phyloP scores from a whole-genome alignment of 2,329 filamentous ascomycete species.

The Fusarium phyllophilum region DNA sequence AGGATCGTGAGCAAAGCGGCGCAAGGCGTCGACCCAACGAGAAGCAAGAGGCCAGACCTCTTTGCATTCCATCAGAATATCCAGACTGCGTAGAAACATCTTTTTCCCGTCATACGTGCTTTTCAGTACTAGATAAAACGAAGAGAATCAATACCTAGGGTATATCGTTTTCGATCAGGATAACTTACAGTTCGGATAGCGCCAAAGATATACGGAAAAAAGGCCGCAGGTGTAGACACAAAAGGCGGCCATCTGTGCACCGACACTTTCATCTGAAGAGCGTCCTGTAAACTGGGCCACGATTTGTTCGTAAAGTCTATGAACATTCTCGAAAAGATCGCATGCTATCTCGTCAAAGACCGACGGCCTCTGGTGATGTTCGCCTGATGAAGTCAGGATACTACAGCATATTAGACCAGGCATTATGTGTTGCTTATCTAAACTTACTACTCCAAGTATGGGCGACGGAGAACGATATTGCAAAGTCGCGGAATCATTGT shows the following conservation, averaged over 20 bases:
- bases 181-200: conserved; percentile 59
- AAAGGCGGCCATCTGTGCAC: conserved; percentile 65
- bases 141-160: conserved; percentile 11
- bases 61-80: conserved; percentile 59
- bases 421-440: neutral
- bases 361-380: conserved; percentile 49
- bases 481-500: conserved; percentile 66
- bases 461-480: conserved; percentile 65
- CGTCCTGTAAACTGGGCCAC: conserved; percentile 61
- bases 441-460: conserved; percentile 62
- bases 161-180: neutral
- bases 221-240: conserved; percentile 66
- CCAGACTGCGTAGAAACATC: conserved; percentile 59
- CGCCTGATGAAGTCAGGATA: conserved; percentile 55
- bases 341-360: conserved; percentile 58
- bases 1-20: conserved; percentile 58
- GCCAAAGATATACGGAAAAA: conserved; percentile 62
- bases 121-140: conserved; percentile 55
- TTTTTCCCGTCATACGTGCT: conserved; percentile 54
- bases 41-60: conserved; percentile 63
- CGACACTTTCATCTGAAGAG: conserved; percentile 59
- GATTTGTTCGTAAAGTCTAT: conserved; percentile 60
- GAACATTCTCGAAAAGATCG: conserved; percentile 62
- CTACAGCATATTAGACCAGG: conserved; percentile 44
- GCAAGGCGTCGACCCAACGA: conserved; percentile 63